These are phyloP conservation scores for Apiospora saccharicola DNA, from an alignment of 2,329 filamentous ascomycete genomes.

Conservation along the genomic window DNA sequence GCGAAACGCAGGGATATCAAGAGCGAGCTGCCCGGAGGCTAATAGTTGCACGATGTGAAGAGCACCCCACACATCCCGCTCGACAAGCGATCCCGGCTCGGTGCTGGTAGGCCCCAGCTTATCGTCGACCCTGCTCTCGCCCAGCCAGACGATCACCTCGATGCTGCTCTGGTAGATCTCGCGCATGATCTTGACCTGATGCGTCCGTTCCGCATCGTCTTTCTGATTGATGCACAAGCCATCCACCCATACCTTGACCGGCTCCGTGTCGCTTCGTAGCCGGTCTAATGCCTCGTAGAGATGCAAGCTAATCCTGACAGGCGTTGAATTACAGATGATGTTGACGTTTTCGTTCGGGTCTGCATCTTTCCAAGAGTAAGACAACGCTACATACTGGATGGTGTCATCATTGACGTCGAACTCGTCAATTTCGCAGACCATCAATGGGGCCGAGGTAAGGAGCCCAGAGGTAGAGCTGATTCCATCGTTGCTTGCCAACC, in stretches of 20 bases:
- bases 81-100: background rate
- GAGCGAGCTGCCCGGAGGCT: slow-evolving; percentile 29
- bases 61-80: background rate
- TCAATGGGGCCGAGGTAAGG: background rate
- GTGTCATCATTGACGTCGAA: slow-evolving; percentile 26
- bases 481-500: background rate
- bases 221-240: slow-evolving; percentile 35
- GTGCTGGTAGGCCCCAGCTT: background rate
- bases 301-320: slow-evolving; percentile 30
- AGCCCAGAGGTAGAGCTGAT: background rate
- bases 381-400: slow-evolving; percentile 31
- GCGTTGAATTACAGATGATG: slow-evolving; percentile 30
- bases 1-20: slow-evolving; percentile 32
- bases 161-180: slow-evolving; percentile 33
- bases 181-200: slow-evolving; percentile 34
- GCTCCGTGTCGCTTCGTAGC: slow-evolving; percentile 24
- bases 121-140: slow-evolving; percentile 22
- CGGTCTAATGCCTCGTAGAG: slow-evolving; percentile 30
- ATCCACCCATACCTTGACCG: slow-evolving; percentile 33
- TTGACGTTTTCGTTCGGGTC: slow-evolving; percentile 22
- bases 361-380: slow-evolving; percentile 32
- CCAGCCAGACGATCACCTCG: slow-evolving; percentile 34
- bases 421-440: slow-evolving; percentile 29
- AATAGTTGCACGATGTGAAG: slow-evolving; percentile 25
- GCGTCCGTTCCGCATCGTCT: slow-evolving; percentile 29